A percentile compares a stretch with the other conserved stretches of the same genome.
These are phyloP conservation scores for Heliocybe sulcata DNA, from an alignment of 1,284 basidiomycete species.

Conservation along the genomic window DNA sequence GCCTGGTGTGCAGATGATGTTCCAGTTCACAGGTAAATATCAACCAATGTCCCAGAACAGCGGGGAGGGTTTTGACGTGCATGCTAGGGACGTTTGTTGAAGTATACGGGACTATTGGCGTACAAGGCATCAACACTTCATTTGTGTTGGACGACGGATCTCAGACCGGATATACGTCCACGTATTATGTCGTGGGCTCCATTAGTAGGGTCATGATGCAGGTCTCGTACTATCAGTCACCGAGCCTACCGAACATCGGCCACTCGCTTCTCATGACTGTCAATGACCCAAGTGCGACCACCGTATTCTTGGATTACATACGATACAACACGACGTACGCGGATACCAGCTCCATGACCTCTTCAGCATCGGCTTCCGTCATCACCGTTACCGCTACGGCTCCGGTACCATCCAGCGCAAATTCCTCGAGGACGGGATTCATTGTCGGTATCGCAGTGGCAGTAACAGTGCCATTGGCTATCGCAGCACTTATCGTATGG, in stretches of 20 bases:
- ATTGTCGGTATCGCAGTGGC: too few relatives aligned
- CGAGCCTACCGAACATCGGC: not conserved
- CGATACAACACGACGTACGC: not conserved
- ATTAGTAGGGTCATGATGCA: not conserved
- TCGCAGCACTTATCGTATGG: too few relatives aligned
- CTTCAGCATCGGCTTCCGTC: not conserved
- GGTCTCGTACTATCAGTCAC: not conserved
- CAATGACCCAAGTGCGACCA: not conserved
- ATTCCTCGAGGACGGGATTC: too few relatives aligned
- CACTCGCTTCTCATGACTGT: not conserved
- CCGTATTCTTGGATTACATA: not conserved
- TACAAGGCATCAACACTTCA: not conserved
- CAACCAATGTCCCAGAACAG: too few relatives aligned
- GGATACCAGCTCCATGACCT: not conserved
- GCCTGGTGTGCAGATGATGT: too few relatives aligned
- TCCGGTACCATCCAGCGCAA: not conserved
- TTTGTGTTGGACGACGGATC: not conserved
- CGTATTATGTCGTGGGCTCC: not conserved
- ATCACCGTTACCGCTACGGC: not conserved
- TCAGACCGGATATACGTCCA: not conserved
- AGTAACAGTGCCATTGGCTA: too few relatives aligned
- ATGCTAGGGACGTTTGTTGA: not conserved
- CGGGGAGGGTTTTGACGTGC: too few relatives aligned
- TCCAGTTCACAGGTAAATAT: too few relatives aligned
- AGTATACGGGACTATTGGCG: not conserved